These are phyloP conservation scores for Schizothecium vesticola DNA, from an alignment of 495 filamentous ascomycete species.

Conservation along the genomic window DNA sequence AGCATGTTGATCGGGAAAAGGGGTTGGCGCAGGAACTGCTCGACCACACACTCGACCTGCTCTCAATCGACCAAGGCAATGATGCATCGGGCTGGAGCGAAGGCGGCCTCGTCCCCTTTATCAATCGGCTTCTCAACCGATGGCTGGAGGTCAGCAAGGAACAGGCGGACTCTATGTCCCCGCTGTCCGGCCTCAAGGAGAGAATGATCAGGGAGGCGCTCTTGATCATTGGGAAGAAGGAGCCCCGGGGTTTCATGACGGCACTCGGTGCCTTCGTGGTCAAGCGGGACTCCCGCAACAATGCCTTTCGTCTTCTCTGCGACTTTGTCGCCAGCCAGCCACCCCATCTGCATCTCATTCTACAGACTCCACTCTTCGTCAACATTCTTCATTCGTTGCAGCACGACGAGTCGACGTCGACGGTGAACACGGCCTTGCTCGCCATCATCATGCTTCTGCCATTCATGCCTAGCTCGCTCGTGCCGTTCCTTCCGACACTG, in stretches of 20 bases:
- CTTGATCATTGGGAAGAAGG: constrained; percentile 57
- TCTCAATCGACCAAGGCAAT: constrained; percentile 55
- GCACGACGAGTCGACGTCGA: constrained; percentile 63
- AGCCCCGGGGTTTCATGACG: constrained; percentile 62
- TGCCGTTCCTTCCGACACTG: constrained; percentile 55
- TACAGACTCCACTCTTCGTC: constrained; percentile 60
- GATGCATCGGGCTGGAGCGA: constrained; percentile 39
- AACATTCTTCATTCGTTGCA: constrained; percentile 64
- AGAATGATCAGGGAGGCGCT: constrained; percentile 49
- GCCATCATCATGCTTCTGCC: constrained; percentile 70
- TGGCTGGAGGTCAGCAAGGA: constrained; percentile 54
- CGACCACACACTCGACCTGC: constrained; percentile 47
- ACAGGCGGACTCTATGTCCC: constrained; percentile 36
- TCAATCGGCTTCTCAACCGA: constrained; percentile 50
- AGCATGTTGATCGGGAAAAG: constrained; percentile 51
- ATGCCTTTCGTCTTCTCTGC: constrained; percentile 53
- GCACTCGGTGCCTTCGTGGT: constrained; percentile 56
- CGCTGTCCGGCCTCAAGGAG: constrained; percentile 47
- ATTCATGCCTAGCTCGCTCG: constrained; percentile 62
- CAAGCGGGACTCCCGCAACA: constrained; percentile 51
- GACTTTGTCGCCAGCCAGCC: constrained; percentile 62
- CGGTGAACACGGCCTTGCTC: constrained; percentile 61
- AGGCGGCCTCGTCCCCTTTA: constrained; percentile 39
- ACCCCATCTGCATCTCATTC: constrained; percentile 64
- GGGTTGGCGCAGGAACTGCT: constrained; percentile 53